Evolutionary conservation across 257 asterid species (phyloP).

Genomic region (Gardenia jasminoides): DNA sequence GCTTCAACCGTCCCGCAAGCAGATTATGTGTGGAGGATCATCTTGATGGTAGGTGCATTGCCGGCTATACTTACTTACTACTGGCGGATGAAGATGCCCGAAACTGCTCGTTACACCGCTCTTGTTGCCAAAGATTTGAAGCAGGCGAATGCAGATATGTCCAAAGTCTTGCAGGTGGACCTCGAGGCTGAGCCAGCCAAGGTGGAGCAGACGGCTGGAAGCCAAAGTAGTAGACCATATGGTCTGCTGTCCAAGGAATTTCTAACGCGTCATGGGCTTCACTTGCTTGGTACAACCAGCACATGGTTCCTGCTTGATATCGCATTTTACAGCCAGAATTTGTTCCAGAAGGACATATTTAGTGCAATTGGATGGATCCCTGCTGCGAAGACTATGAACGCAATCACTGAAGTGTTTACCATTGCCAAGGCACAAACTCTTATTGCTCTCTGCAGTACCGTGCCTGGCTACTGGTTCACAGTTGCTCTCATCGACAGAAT

Average conservation of each 20-base stretch:
- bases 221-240: constrained; percentile 12
- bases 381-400: constrained; percentile 46
- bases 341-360: constrained; percentile 64
- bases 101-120: constrained; percentile 67
- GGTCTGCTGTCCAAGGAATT: constrained; percentile 52
- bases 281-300: constrained; percentile 52
- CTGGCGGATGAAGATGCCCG: constrained; percentile 63
- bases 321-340: constrained; percentile 59
- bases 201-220: constrained; percentile 8
- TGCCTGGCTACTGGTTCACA: constrained; percentile 68
- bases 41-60: constrained; percentile 51
- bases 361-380: constrained; percentile 68
- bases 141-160: constrained; percentile 59
- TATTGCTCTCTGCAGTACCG: constrained; percentile 57
- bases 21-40: constrained; percentile 60
- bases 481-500: constrained; percentile 47
- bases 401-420: constrained; percentile 41
- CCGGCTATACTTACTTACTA: constrained; percentile 54
- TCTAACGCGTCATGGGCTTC: constrained; percentile 49
- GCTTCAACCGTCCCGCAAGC: constrained; percentile 53
- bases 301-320: constrained; percentile 68
- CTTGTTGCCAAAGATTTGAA: constrained; percentile 51
- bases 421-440: constrained; percentile 63
- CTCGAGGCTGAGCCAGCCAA: constrained; percentile 30
- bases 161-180: constrained; percentile 45